Percentiles rank a stretch among this genome's conserved stretches.
phyloP scores from a whole-genome alignment of 2,329 filamentous ascomycete genomes.

The Aureobasidium sp. region DNA sequence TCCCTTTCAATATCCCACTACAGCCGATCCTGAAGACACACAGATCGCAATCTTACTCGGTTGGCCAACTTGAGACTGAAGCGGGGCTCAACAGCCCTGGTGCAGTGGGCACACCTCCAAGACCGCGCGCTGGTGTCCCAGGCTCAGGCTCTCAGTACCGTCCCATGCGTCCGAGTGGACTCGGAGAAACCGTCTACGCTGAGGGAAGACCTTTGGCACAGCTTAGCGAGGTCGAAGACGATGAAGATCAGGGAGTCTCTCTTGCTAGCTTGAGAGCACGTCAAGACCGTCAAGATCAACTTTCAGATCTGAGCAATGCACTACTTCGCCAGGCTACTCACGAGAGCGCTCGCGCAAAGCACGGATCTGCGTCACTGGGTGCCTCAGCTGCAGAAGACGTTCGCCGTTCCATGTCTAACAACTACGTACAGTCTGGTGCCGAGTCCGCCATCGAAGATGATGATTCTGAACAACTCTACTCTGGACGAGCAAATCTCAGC shows the following conservation, averaged over 20 bases:
- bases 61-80: slow-evolving; percentile 77
- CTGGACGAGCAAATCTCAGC: background rate
- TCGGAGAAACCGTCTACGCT: slow-evolving; percentile 18
- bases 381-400: slow-evolving; percentile 1
- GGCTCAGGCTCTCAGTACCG: slow-evolving; percentile 5
- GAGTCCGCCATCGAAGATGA: slow-evolving; percentile 10
- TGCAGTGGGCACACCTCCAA: slow-evolving; percentile 13
- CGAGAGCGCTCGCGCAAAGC: slow-evolving; percentile 23
- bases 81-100: background rate
- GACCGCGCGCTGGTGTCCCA: slow-evolving; percentile 20
- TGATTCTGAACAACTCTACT: background rate
- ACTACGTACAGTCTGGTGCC: background rate
- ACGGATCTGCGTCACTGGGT: background rate
- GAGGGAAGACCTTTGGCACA: slow-evolving; percentile 47
- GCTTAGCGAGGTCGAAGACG: slow-evolving; percentile 61
- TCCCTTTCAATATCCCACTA: slow-evolving; percentile 79
- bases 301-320: slow-evolving; percentile 10
- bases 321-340: slow-evolving; percentile 30
- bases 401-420: background rate
- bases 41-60: slow-evolving; percentile 93
- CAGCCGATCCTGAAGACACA: slow-evolving; percentile 89
- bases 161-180: slow-evolving; percentile 15
- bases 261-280: slow-evolving; percentile 17
- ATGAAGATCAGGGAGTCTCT: slow-evolving; percentile 46
- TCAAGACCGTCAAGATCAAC: background rate